phyloP scores from a whole-genome alignment of 2,329 filamentous ascomycete species.

The Apiospora saccharicola region DNA sequence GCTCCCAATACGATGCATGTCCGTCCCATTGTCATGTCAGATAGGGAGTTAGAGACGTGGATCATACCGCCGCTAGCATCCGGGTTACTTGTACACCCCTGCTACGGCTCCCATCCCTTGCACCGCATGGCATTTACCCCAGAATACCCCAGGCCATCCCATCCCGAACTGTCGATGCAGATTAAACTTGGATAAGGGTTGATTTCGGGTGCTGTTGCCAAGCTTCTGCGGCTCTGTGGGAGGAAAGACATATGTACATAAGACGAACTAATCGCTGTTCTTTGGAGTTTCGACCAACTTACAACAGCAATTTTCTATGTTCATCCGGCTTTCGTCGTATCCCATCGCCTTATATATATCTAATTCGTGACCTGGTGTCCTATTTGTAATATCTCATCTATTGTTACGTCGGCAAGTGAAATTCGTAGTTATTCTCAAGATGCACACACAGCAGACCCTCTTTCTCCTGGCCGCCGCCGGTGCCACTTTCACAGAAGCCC shows the following conservation, averaged over 20 bases:
- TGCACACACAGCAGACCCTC: slow-evolving; percentile 20
- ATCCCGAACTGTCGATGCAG: background rate
- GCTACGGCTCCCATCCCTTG: background rate
- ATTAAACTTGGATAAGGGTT: background rate
- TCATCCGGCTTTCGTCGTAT: background rate
- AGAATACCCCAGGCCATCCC: background rate
- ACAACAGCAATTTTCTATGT: background rate
- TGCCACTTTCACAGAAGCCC: slow-evolving; percentile 8
- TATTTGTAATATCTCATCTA: background rate
- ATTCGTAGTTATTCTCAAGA: background rate
- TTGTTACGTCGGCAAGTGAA: background rate
- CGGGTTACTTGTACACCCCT: no score
- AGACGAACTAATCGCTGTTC: background rate
- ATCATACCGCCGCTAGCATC: background rate
- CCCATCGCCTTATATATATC: no score
- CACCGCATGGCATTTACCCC: background rate
- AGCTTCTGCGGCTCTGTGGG: background rate
- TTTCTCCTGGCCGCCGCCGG: slow-evolving; percentile 18
- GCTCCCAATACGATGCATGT: background rate
- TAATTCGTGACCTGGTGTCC: background rate
- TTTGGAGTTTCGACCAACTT: background rate
- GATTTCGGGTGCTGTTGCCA: background rate
- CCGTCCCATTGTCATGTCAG: background rate
- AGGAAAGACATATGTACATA: background rate
- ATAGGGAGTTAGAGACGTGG: background rate